A percentile compares a stretch with the other conserved stretches of the same genome.
These are phyloP conservation scores for Globisporangium iwayamae DNA, from an alignment of 352 stramenopile species.

Conservation along the genomic window DNA sequence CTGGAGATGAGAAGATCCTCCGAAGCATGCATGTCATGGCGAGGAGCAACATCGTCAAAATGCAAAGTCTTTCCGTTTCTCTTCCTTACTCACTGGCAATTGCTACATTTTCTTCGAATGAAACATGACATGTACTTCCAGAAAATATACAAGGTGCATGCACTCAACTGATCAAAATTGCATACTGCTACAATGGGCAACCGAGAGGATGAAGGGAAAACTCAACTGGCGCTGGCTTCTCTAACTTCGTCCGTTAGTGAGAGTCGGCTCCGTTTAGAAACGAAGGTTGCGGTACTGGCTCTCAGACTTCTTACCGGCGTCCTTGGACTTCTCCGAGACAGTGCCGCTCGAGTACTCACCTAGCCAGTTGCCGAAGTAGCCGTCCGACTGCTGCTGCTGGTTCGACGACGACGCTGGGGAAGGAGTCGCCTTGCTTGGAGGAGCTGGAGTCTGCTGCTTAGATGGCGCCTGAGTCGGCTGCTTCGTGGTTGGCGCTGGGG, in stretches of 20 bases:
- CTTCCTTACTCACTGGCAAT: no score
- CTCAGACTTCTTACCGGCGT: constrained; percentile 13
- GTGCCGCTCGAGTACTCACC: constrained; percentile 13
- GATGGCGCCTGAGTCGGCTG: not conserved
- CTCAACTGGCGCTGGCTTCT: constrained; percentile 2
- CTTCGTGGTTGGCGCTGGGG: constrained; percentile 1
- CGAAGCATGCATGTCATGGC: no score
- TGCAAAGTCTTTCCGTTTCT: no score
- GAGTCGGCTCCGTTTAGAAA: constrained; percentile 5
- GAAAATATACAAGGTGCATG: constrained; percentile 8
- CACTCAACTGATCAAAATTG: constrained; percentile 9
- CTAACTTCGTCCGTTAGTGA: constrained; percentile 18
- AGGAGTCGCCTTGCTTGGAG: constrained; percentile 8
- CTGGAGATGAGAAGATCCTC: no score
- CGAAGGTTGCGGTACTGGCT: constrained; percentile 16
- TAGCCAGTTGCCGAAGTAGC: constrained; percentile 17
- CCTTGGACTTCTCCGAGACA: constrained; percentile 9
- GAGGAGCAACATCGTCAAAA: no score
- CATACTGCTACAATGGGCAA: not conserved
- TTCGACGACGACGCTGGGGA: constrained; percentile 2
- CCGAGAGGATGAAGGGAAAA: constrained; percentile 1
- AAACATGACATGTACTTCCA: constrained; percentile 8
- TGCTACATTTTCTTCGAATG: not conserved
- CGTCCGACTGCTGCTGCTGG: constrained; percentile 14
- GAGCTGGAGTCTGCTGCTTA: not conserved